These are phyloP conservation scores for Pseudogymnoascus sp. DNA, from an alignment of 2,329 filamentous ascomycete species.

Conservation along the genomic window DNA sequence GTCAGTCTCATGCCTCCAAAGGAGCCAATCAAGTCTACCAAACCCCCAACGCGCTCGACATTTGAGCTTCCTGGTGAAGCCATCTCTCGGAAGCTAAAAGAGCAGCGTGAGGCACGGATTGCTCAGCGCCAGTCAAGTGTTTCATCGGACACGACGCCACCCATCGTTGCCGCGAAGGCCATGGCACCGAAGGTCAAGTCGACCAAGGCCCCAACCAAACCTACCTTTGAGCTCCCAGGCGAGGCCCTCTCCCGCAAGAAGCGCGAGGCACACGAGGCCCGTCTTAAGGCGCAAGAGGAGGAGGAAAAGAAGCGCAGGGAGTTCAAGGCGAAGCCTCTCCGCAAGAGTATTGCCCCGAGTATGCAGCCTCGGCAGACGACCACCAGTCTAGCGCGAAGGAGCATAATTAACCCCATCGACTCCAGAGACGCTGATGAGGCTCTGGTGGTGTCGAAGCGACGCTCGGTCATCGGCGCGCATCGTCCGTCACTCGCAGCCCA, in stretches of 20 bases:
- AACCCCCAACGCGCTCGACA: conserved; percentile 45
- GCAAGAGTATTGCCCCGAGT: conserved; percentile 33
- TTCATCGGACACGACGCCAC: conserved; percentile 28
- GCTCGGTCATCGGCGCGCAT: conserved; percentile 25
- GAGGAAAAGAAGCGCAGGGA: conserved; percentile 53
- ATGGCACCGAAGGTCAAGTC: conserved; percentile 41
- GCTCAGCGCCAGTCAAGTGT: conserved; percentile 30
- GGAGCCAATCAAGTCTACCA: conserved; percentile 44
- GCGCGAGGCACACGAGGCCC: conserved; percentile 48
- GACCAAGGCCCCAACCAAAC: conserved; percentile 44
- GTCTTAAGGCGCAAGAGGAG: conserved; percentile 49
- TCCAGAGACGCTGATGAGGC: conserved; percentile 15
- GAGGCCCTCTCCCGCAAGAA: conserved; percentile 46
- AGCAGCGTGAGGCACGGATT: conserved; percentile 50
- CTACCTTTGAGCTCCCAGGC: conserved; percentile 56
- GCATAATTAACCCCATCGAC: conserved; percentile 12
- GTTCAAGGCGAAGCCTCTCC: conserved; percentile 55
- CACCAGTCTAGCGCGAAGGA: conserved; percentile 49
- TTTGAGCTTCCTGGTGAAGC: conserved; percentile 60
- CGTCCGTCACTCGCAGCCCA: conserved; percentile 29
- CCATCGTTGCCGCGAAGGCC: conserved; percentile 31
- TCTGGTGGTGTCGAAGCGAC: conserved; percentile 22
- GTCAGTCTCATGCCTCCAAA: conserved; percentile 37
- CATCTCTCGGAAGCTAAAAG: conserved; percentile 49
- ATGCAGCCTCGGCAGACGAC: conserved; percentile 47